These are phyloP conservation scores for Evernia prunastri DNA, from an alignment of 495 filamentous ascomycete genomes.

Conservation along the genomic window DNA sequence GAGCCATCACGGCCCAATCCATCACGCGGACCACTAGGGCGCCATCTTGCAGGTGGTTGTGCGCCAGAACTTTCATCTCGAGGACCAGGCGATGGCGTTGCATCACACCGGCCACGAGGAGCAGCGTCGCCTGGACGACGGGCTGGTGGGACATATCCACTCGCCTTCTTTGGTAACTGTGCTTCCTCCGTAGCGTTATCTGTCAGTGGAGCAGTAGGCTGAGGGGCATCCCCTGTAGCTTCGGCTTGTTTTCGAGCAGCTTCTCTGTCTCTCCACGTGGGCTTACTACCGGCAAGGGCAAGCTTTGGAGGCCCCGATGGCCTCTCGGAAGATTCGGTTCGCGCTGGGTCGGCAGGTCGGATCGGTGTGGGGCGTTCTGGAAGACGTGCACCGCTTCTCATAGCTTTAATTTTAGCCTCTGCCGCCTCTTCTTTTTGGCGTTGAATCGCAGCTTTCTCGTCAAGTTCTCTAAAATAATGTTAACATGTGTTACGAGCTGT, in stretches of 20 bases:
- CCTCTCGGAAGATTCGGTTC: slow-evolving; percentile 50
- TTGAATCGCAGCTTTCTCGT: slow-evolving; percentile 58
- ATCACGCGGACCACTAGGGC: slow-evolving; percentile 21
- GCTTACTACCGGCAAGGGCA: slow-evolving; percentile 55
- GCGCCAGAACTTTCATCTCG: slow-evolving; percentile 19
- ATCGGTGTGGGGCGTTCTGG: slow-evolving; percentile 32
- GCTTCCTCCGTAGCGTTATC: slow-evolving; percentile 32
- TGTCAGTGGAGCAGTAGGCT: slow-evolving; percentile 33
- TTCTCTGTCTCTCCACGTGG: slow-evolving; percentile 80
- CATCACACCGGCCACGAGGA: slow-evolving; percentile 25
- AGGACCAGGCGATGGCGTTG: slow-evolving; percentile 19
- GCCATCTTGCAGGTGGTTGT: slow-evolving; percentile 25
- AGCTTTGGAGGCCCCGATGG: slow-evolving; percentile 59
- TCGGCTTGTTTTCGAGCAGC: slow-evolving; percentile 51
- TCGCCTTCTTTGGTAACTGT: slow-evolving; percentile 32
- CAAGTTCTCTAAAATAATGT: slow-evolving; percentile 47
- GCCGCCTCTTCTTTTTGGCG: slow-evolving; percentile 64
- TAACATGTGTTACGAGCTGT: not conserved
- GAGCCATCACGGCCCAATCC: slow-evolving; percentile 25
- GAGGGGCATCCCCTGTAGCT: slow-evolving; percentile 26
- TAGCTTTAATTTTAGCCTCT: slow-evolving; percentile 49
- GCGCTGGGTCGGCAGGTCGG: slow-evolving; percentile 26
- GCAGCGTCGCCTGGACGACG: slow-evolving; percentile 32
- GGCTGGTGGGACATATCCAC: slow-evolving; percentile 49
- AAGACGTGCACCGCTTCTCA: slow-evolving; percentile 19